Conservation (phyloP, 2,329 filamentous ascomycete genomes). For the Curvularia sp. region DNA sequence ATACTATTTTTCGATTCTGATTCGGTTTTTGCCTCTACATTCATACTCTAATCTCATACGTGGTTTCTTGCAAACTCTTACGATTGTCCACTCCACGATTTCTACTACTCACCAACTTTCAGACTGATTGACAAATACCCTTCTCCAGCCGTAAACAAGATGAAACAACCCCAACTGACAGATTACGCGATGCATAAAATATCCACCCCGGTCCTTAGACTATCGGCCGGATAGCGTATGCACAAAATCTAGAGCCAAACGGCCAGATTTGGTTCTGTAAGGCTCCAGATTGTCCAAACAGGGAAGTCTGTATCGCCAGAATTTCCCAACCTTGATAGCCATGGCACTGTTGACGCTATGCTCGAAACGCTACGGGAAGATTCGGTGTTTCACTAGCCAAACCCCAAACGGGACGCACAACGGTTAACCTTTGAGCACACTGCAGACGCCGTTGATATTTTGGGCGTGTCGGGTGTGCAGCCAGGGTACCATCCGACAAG, state of each 20-base stretch:
- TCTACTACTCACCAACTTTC: not conserved
- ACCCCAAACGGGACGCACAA: slow-evolving; percentile 18
- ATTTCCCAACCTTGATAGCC: not conserved
- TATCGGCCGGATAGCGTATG: slow-evolving; percentile 13
- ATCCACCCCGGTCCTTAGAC: slow-evolving; percentile 5
- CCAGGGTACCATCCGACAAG: slow-evolving; percentile 1
- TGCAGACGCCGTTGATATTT: slow-evolving; percentile 9
- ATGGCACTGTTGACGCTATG: slow-evolving; percentile 3
- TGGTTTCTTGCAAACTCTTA: not conserved
- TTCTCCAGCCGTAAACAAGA: slow-evolving; percentile 2
- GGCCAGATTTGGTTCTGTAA: slow-evolving; percentile 8
- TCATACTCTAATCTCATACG: slow-evolving; percentile 12
- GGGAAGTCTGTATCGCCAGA: slow-evolving; percentile 7
- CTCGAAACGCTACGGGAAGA: slow-evolving; percentile 14
- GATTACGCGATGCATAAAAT: slow-evolving; percentile 1
- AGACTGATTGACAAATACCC: not conserved
- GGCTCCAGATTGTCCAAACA: slow-evolving; percentile 1
- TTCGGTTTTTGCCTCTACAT: slow-evolving; percentile 5
- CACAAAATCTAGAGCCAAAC: not conserved
- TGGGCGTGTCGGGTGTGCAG: slow-evolving; percentile 4
- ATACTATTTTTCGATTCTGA: slow-evolving; percentile 9
- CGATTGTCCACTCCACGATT: not conserved
- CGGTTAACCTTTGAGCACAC: slow-evolving; percentile 10
- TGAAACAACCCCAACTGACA: slow-evolving; percentile 16
- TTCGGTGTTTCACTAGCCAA: slow-evolving; percentile 19